Conservation (phyloP, 2,329 filamentous ascomycete species). For the Aspergillus sojae region DNA sequence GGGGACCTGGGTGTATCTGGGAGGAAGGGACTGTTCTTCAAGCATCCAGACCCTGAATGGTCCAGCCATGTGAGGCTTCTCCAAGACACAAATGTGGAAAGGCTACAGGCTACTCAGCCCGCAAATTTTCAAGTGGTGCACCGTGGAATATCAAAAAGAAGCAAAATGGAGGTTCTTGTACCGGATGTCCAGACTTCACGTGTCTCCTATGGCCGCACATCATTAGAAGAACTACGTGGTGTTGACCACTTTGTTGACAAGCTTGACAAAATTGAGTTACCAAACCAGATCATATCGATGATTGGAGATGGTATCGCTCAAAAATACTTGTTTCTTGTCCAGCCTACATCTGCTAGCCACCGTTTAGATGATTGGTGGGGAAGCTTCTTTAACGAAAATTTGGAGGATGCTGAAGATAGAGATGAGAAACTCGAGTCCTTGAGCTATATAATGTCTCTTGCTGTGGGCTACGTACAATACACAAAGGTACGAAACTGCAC, state of each 20-base stretch:
- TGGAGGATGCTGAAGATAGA: slow-evolving; percentile 44
- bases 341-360: slow-evolving; percentile 54
- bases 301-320: slow-evolving; percentile 76
- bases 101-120: slow-evolving; percentile 45
- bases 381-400: slow-evolving; percentile 41
- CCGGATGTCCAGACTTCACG: slow-evolving; percentile 75
- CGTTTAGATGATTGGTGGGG: slow-evolving; percentile 44
- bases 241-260: slow-evolving; percentile 70
- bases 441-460: slow-evolving; percentile 36
- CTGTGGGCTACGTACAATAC: slow-evolving; percentile 39
- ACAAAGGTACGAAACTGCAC: slow-evolving; percentile 36
- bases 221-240: slow-evolving; percentile 76
- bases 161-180: slow-evolving; percentile 55
- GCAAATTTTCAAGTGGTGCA: slow-evolving; percentile 67
- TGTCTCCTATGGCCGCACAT: slow-evolving; percentile 60
- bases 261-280: slow-evolving; percentile 77
- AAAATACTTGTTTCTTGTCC: slow-evolving; percentile 70
- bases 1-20: slow-evolving; percentile 60
- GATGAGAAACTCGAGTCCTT: slow-evolving; percentile 46
- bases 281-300: slow-evolving; percentile 78
- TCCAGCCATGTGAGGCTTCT: slow-evolving; percentile 67
- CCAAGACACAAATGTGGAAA: slow-evolving; percentile 58
- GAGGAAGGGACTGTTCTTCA: slow-evolving; percentile 38
- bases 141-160: slow-evolving; percentile 53
- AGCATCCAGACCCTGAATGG: slow-evolving; percentile 80